Conservation (phyloP, 495 filamentous ascomycete genomes). For the Xylaria castorea region DNA sequence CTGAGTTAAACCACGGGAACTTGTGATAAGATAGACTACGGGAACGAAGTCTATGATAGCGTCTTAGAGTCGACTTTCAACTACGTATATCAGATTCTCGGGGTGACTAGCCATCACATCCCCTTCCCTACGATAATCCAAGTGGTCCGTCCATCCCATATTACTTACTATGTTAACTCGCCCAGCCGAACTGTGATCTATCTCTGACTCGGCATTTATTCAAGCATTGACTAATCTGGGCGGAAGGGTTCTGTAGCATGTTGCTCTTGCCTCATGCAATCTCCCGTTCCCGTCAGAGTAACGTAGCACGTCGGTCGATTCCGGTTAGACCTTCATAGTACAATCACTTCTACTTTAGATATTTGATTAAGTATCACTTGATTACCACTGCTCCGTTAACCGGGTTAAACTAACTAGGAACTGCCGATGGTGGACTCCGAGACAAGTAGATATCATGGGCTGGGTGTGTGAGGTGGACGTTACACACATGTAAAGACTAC, state of each 20-base stretch:
- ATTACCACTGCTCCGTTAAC: background rate
- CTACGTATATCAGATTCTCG: too few relatives aligned
- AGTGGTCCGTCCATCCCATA: background rate
- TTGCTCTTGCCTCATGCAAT: conserved; percentile 4
- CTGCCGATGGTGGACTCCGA: background rate
- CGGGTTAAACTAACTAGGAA: background rate
- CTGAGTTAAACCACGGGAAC: background rate
- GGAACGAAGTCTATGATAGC: background rate
- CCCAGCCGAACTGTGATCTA: background rate
- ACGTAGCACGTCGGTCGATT: background rate
- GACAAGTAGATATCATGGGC: background rate
- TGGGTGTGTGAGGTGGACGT: background rate
- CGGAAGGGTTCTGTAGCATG: background rate
- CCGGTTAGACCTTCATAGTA: background rate
- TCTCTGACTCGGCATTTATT: background rate
- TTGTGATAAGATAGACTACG: too few relatives aligned
- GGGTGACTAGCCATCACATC: too few relatives aligned
- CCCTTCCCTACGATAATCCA: background rate
- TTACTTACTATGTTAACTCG: background rate
- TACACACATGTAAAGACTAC: background rate
- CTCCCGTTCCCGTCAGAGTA: conserved; percentile 24
- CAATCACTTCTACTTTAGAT: background rate
- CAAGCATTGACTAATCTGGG: background rate
- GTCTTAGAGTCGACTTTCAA: background rate
- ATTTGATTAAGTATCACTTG: background rate